Evolutionary conservation across 139 green algal genomes (phyloP), one percentile per base, ranked within the genome.

Genomic region (Coelastrella sp.): DNA sequence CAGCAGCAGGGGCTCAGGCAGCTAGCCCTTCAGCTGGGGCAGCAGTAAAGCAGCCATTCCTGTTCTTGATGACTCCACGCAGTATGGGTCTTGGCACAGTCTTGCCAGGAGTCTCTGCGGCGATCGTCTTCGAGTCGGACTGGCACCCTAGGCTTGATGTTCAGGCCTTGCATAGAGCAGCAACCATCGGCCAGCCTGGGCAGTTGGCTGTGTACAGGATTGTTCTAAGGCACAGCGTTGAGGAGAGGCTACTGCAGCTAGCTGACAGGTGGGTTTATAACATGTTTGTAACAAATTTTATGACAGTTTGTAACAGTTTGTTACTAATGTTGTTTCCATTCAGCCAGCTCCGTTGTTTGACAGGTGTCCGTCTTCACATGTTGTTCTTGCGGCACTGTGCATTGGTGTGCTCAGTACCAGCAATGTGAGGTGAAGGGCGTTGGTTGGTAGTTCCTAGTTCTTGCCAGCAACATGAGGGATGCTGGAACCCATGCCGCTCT

Each of bases 91-190:
- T 98, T 65, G 97, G 96, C 76, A 98, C 94, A 11, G 85, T 96
- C 86, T 92, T 98, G 73, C 93, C 95, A 0, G 20, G 17, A 56
- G 84, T 97, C 0, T 86, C 91, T 56, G 74, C 82, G 0, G 96
- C 92, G 5, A 86, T 98, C 5, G 65, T 98, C 3, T 94, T 94
- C 82, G 96, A 98, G 89, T 94, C 87, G 5, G 96, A 98, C 83
- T 97, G 96, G 95, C 95, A 97, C 75, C 94, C 95, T 0, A 83
- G 88, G 7, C 89, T 94, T 47, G 96, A 98, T 87, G 64, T 96
- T 22, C 94, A 96, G 84, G 94, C 94, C 4, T 87, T 98, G 85
- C 88, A 89, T n/a, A 93, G 80, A 7, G 86, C 73, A 8, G 23
- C 47, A 58, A 5, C 19, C 32, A 59, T 54, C 4, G 74, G 58